Evolutionary conservation across 768 basidiomycete species (phyloP).

Genomic region (Suillus cothurnatus): DNA sequence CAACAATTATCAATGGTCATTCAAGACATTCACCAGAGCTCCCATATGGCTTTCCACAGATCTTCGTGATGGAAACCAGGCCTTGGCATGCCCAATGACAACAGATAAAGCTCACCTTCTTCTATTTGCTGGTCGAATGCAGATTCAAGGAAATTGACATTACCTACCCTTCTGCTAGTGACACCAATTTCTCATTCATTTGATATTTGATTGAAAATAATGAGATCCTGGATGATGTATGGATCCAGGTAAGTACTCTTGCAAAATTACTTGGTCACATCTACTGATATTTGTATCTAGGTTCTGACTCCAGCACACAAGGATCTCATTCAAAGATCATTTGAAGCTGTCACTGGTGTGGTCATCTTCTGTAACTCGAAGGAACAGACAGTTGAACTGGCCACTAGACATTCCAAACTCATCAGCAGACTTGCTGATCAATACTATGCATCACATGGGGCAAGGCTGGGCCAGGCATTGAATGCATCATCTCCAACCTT

Average conservation of each 20-base stretch:
- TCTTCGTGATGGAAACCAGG: conserved; percentile 96
- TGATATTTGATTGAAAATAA: conserved; percentile 83
- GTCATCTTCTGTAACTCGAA: conserved; percentile 96
- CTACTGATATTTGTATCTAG: conserved; percentile 41
- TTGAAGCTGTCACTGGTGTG: conserved; percentile 85
- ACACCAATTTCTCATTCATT: conserved; percentile 94
- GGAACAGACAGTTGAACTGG: conserved; percentile 88
- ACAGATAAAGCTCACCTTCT: conserved; percentile 90
- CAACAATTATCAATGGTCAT: conserved; percentile 89
- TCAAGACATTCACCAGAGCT: conserved; percentile 73
- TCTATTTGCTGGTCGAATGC: conserved; percentile 82
- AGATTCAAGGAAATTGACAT: conserved; percentile 98
- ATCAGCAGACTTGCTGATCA: conserved; percentile 85
- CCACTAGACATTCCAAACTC: conserved; percentile 84
- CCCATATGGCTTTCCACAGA: conserved; percentile 98
- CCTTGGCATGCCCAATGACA: conserved; percentile 97
- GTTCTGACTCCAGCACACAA: conserved; percentile 96
- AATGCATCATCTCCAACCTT: conserved; percentile 96
- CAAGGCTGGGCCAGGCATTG: conserved; percentile 76
- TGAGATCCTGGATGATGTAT: conserved; percentile 90
- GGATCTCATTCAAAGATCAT: conserved; percentile 89
- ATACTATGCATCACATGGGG: conserved; percentile 84
- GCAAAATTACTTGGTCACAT: background rate
- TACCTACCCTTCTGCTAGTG: conserved; percentile 96
- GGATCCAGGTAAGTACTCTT: conserved; percentile 79